A percentile compares a stretch with the other conserved stretches of the same genome.
Conservation (phyloP, 495 filamentous ascomycete species). For the Xylaria acuta region DNA sequence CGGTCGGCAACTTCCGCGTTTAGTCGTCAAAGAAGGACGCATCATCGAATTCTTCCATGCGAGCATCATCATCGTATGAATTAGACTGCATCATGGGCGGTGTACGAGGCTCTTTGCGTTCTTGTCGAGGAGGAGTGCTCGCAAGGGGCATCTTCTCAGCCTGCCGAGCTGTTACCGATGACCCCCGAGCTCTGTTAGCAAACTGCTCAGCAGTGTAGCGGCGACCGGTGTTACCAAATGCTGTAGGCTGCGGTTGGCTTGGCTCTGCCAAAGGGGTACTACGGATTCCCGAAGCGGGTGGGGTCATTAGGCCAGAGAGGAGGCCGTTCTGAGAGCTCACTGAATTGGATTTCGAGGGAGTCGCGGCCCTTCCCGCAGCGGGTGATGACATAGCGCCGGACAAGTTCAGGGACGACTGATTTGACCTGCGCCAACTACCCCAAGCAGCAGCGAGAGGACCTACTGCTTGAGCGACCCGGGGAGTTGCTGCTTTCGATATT, state of each 20-base stretch:
- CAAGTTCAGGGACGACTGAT: constrained; percentile 58
- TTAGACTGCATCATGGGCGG: constrained; percentile 72
- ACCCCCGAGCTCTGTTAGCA: constrained; percentile 52
- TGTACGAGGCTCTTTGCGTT: constrained; percentile 60
- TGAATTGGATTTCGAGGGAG: constrained; percentile 67
- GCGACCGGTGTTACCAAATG: constrained; percentile 58
- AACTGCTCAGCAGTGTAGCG: constrained; percentile 57
- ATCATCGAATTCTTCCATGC: constrained; percentile 61
- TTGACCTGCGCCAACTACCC: constrained; percentile 76
- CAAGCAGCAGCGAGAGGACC: constrained; percentile 78
- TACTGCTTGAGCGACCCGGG: constrained; percentile 80
- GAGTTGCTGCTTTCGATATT: constrained; percentile 67
- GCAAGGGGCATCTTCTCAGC: constrained; percentile 45
- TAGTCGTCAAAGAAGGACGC: constrained; percentile 63
- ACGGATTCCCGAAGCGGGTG: constrained; percentile 72
- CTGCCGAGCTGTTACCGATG: constrained; percentile 40
- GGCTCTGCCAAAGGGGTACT: constrained; percentile 53
- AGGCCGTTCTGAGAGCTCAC: constrained; percentile 47
- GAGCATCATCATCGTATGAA: constrained; percentile 77
- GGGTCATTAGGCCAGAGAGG: constrained; percentile 81
- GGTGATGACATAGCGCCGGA: constrained; percentile 48
- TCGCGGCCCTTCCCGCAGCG: constrained; percentile 53
- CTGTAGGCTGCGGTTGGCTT: constrained; percentile 51
- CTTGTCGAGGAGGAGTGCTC: constrained; percentile 44
- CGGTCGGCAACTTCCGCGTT: constrained; percentile 22